phyloP scores from a whole-genome alignment of 148 eudicot genomes.

The Simmondsia chinensis region DNA sequence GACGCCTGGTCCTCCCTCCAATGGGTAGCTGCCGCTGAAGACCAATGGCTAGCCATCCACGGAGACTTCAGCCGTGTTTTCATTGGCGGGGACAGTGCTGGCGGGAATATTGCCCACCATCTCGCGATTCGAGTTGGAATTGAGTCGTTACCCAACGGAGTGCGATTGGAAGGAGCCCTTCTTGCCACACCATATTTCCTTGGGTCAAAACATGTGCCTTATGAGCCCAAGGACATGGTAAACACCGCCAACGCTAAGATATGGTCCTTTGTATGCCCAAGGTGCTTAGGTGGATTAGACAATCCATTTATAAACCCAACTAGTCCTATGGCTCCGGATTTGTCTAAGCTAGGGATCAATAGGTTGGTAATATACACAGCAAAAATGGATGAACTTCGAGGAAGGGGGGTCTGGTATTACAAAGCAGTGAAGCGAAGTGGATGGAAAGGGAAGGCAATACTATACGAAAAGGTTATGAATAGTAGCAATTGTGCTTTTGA shows the following conservation, averaged over 20 bases:
- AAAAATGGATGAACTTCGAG: conserved; percentile 26
- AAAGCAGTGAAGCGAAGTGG: conserved; percentile 12
- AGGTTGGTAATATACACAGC: conserved; percentile 39
- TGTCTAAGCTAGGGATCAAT: conserved; percentile 20
- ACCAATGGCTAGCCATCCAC: conserved; percentile 24
- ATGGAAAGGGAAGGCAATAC: conserved; percentile 19
- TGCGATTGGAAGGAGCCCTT: conserved; percentile 20
- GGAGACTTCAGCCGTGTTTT: conserved; percentile 27
- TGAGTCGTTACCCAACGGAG: conserved; percentile 6
- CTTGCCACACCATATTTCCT: conserved; percentile 42
- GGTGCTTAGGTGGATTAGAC: conserved; percentile 25
- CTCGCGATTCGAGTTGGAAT: conserved; percentile 28
- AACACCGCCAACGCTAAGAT: conserved; percentile 5
- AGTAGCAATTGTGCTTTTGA: no score
- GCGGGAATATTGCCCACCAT: conserved; percentile 46
- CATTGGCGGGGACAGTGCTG: conserved; percentile 50
- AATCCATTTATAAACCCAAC: conserved; percentile 30
- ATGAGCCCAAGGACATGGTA: not conserved
- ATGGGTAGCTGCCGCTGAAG: conserved; percentile 18
- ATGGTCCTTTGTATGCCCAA: conserved; percentile 39
- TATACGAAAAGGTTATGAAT: no score
- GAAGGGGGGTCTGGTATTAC: conserved; percentile 18
- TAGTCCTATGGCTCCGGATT: conserved; percentile 13
- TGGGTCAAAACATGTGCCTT: conserved; percentile 21
- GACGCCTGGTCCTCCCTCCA: conserved; percentile 35